These are phyloP conservation scores for Aureobasidium namibiae DNA, from an alignment of 2,329 filamentous ascomycete species.

Conservation along the genomic window DNA sequence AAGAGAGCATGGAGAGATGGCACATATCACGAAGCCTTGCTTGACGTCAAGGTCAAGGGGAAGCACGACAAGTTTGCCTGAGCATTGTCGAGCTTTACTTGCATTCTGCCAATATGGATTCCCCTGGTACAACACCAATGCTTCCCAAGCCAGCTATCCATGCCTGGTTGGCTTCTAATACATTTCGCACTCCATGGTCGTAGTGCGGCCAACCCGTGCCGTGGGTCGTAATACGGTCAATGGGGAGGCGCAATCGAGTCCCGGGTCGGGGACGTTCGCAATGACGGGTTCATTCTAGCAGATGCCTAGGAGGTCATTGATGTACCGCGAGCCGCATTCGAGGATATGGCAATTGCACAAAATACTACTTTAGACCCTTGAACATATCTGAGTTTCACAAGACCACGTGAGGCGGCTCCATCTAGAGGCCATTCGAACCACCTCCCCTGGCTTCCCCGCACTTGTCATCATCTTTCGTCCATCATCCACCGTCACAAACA, in stretches of 20 bases:
- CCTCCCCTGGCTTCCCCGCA: background rate
- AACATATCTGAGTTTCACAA: background rate
- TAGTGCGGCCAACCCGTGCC: background rate
- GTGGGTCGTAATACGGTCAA: background rate
- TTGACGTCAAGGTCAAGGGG: conserved; percentile 82
- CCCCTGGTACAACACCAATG: background rate
- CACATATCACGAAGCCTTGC: conserved; percentile 76
- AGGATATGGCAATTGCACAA: background rate
- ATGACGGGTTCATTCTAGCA: background rate
- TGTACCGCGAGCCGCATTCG: background rate
- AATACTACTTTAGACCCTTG: background rate
- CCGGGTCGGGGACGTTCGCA: background rate
- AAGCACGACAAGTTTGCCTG: conserved; percentile 78
- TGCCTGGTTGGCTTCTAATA: background rate
- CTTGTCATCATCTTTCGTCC: background rate
- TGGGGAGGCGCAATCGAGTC: background rate
- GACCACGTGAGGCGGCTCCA: background rate
- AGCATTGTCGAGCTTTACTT: background rate
- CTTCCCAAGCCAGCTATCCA: background rate
- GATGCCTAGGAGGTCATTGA: background rate
- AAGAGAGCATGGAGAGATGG: conserved; percentile 80
- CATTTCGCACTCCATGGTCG: background rate
- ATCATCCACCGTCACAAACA: background rate
- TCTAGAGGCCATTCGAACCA: background rate
- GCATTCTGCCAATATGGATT: background rate